Evolutionary conservation across 2,329 filamentous ascomycete genomes (phyloP), one percentile per base, ranked within the genome.

Genomic region (Sordariomycetes sp.): DNA sequence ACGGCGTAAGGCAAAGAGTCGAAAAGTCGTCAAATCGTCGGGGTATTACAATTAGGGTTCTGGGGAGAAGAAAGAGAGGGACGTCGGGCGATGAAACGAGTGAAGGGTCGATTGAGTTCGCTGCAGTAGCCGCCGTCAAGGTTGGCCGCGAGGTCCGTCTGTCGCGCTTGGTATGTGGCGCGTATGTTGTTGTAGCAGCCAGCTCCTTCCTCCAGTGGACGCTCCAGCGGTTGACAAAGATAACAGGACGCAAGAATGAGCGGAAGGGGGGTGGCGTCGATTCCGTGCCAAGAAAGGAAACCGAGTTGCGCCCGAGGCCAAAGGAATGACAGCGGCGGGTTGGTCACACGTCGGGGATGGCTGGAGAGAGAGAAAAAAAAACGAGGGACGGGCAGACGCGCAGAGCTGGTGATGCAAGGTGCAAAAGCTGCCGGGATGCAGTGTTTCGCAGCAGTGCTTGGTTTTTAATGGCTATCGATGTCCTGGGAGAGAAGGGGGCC

Each of bases 251-350:
- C 14, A 4, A n/a, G 18, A 16, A 50, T n/a, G 46, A 50, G 46
- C 46, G 46, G 22, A 20, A 22, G 46, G 46, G 22, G 11, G 7
- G 46, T 12, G 22, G 22, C 11, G n/a, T 20, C 46, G 46, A 22
- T 22, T 20, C 20, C 20, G 61, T 61, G 60, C 58, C 58, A 57
- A 58, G 48, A 59, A 51, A 57, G 58, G 48, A 56, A 56, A 59
- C 46, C 55, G 57, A 53, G 61, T 61, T 59, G 53, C 59, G 57
- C 43, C 46, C 20, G 25, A 18, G 37, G 46, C 10, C n/a, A 57
- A 46, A 50, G 54, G 20, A 37, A 52, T 35, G 32, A 51, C 14
- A 40, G 22, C 24, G 37, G 25, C 7, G 52, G 53, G 53, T 14
- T 16, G 18, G 18, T 43, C 22, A 34, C 14, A 20, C 5, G 50